These are phyloP conservation scores for Verticillium longisporum DNA, from an alignment of 2,329 filamentous ascomycete species.

Conservation along the genomic window DNA sequence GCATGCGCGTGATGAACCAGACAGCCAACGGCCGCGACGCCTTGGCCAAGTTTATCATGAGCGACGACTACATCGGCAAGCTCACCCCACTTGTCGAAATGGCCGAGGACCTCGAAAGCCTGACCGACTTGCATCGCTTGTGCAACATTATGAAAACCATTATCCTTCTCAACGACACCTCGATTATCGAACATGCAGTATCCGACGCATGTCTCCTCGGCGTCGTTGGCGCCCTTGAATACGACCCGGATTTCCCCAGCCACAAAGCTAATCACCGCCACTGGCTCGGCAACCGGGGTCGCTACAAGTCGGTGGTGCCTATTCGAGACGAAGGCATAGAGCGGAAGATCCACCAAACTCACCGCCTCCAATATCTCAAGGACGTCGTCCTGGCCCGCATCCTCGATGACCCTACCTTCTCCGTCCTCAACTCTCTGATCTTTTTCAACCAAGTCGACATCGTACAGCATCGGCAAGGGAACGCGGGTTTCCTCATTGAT, in stretches of 20 bases:
- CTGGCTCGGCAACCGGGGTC: constrained; percentile 80
- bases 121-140: constrained; percentile 78
- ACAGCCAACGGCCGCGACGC: constrained; percentile 75
- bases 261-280: constrained; percentile 97
- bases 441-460: constrained; percentile 99
- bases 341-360: constrained; percentile 92
- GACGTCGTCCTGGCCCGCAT: constrained; percentile 97
- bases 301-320: constrained; percentile 92
- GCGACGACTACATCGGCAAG: constrained; percentile 80
- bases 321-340: constrained; percentile 78
- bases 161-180: constrained; percentile 88
- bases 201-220: constrained; percentile 84
- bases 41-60: constrained; percentile 78
- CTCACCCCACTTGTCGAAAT: constrained; percentile 79
- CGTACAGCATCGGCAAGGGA: constrained; percentile 85
- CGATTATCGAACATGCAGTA: constrained; percentile 90
- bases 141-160: constrained; percentile 98
- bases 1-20: constrained; percentile 72
- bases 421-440: constrained; percentile 92
- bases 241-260: constrained; percentile 94
- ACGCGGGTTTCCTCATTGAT: constrained; percentile 70
- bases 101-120: constrained; percentile 86
- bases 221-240: constrained; percentile 92
- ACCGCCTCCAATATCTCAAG: constrained; percentile 92
- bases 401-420: constrained; percentile 95